phyloP scores from a whole-genome alignment of 441 rosid genomes.

The Populus hybrid region DNA sequence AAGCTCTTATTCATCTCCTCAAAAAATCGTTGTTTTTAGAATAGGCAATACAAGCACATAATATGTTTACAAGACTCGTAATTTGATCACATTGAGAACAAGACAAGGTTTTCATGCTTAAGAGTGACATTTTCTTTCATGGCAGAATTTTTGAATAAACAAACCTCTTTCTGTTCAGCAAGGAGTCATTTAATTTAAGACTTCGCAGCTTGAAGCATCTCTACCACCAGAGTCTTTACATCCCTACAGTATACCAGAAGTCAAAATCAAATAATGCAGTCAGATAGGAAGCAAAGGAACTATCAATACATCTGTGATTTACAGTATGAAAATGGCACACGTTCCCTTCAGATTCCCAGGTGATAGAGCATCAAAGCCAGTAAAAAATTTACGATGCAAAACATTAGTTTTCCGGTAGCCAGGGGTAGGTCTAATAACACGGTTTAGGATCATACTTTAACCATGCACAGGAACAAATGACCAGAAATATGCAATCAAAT shows the following conservation, averaged over 20 bases:
- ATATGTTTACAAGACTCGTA: background rate
- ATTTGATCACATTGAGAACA: background rate
- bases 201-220: conserved; percentile 82
- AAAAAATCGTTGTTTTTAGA: background rate
- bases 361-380: background rate
- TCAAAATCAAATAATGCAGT: background rate
- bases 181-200: conserved; percentile 33
- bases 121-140: background rate
- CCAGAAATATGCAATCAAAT: background rate
- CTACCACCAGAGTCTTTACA: conserved; percentile 78
- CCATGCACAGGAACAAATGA: background rate
- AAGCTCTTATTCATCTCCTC: background rate
- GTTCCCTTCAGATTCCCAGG: background rate
- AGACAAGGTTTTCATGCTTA: background rate
- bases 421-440: background rate
- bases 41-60: background rate
- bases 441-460: background rate
- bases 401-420: background rate
- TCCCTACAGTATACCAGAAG: conserved; percentile 43
- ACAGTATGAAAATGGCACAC: background rate
- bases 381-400: background rate
- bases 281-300: background rate
- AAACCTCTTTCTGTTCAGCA: conserved; percentile 22
- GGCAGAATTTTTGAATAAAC: background rate
- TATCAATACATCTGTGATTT: background rate